Evolutionary conservation across 1,284 basidiomycete species (phyloP), one percentile per base, ranked within the genome.

Genomic region (Sporisorium iseilematis-ciliati): DNA sequence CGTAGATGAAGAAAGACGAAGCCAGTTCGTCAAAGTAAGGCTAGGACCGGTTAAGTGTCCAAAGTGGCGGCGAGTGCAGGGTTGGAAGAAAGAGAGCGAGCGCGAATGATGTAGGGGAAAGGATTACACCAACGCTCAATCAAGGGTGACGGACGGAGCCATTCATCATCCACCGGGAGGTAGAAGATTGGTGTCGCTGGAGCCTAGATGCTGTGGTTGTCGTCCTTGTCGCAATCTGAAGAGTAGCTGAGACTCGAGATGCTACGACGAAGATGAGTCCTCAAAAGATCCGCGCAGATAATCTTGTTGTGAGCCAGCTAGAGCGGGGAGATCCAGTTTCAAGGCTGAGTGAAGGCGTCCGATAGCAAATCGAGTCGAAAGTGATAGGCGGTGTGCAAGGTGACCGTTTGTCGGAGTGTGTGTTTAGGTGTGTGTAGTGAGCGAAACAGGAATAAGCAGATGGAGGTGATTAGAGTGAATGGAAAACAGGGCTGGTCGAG

Each of bases 51-150:
- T 26, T 23, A 6, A 33, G 59, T 45, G 48, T 23, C 14, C 35
- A 23, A 7, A 35, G 40, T 53, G 14, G 31, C 23, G 18, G 21
- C 20, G 7, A 4, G 23, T 10, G 21, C 18, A 33, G 18, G 49
- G 41, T 11, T 26, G 20, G n/a, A 4, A 16, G 21, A 12, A 18
- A 21, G 53, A 50, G 57, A 67, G 53, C 53, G 43, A 59, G 61
- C 59, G 67, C 62, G 57, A 29, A 31, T 59, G 67, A 60, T 65
- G 67, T 33, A 14, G 10, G 54, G 57, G 31, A 54, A 54, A 42
- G 31, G 12, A 38, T 38, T 42, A 58, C 68, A 62, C 68, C 62
- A 65, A 58, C 58, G 68, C 68, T 71, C 62, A 55, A 48, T 71
- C 57, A 71, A 57, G 63, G 23, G 18, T 38, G 59, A 65, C 5